Conservation (phyloP, 148 eudicot species). For the Heliamphora exappendiculata region DNA sequence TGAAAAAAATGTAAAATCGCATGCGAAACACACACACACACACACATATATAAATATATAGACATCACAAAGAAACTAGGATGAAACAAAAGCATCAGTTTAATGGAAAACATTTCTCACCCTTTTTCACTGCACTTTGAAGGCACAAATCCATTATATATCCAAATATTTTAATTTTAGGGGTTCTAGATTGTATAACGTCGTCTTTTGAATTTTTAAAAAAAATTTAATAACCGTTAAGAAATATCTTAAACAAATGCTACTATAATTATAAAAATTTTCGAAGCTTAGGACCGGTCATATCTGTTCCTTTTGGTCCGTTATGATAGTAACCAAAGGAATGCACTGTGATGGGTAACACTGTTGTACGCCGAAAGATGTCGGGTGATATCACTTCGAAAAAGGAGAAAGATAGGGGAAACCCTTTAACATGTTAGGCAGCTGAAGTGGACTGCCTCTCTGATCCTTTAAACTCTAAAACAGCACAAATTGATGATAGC, state of each 20-base stretch:
- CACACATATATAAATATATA: too few species aligned
- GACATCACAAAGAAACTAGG: neutral
- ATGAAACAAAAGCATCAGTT: neutral
- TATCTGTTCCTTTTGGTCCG: too few species aligned
- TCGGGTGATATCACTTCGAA: too few species aligned
- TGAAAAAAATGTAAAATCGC: too few species aligned
- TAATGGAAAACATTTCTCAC: neutral
- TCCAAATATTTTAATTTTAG: too few species aligned
- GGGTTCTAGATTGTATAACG: too few species aligned
- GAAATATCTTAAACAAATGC: too few species aligned
- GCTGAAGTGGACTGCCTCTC: neutral
- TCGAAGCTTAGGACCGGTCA: too few species aligned
- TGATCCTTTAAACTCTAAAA: neutral
- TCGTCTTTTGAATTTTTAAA: too few species aligned
- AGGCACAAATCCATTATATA: neutral
- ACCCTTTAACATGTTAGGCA: neutral
- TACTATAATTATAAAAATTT: too few species aligned
- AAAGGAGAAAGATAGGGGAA: neutral
- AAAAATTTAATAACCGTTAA: too few species aligned
- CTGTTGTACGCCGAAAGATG: conserved; percentile 6
- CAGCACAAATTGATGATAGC: neutral
- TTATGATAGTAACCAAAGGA: neutral
- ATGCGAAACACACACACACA: too few species aligned
- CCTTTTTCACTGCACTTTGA: neutral
- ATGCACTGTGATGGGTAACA: neutral